phyloP scores from a whole-genome alignment of 2,329 filamentous ascomycete genomes.

The Trichoderma sp. region DNA sequence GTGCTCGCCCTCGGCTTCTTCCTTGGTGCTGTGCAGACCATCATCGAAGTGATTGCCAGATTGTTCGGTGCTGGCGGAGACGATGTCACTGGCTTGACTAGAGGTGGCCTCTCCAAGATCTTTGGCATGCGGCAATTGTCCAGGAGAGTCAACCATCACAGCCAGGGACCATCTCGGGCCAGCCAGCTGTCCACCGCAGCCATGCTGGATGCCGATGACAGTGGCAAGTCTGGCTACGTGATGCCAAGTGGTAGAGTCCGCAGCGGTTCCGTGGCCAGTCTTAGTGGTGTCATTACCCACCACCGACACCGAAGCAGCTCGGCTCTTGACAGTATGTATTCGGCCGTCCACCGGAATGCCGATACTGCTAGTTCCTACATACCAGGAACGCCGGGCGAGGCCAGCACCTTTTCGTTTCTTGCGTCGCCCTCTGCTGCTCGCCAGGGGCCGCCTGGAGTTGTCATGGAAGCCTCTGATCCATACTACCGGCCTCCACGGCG shows the following conservation, averaged over 20 bases:
- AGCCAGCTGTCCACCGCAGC: slow-evolving; percentile 81
- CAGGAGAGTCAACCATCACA: slow-evolving; percentile 62
- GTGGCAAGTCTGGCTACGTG: slow-evolving; percentile 62
- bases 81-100: slow-evolving; percentile 65
- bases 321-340: slow-evolving; percentile 52
- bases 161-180: slow-evolving; percentile 66
- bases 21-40: slow-evolving; percentile 84
- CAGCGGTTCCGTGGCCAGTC: slow-evolving; percentile 63
- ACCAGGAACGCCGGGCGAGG: slow-evolving; percentile 72
- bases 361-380: slow-evolving; percentile 66
- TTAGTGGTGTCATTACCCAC: slow-evolving; percentile 49
- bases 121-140: slow-evolving; percentile 90
- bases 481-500: slow-evolving; percentile 86
- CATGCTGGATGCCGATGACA: slow-evolving; percentile 72
- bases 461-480: slow-evolving; percentile 64
- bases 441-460: slow-evolving; percentile 47
- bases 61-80: slow-evolving; percentile 81
- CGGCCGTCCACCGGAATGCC: slow-evolving; percentile 48
- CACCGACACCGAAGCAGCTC: slow-evolving; percentile 56
- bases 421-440: slow-evolving; percentile 55
- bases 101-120: slow-evolving; percentile 84
- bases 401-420: slow-evolving; percentile 72
- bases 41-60: slow-evolving; percentile 84
- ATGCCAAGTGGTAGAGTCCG: slow-evolving; percentile 56
- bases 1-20: slow-evolving; percentile 92